These are phyloP conservation scores for Cercospora sesami DNA, from an alignment of 2,329 filamentous ascomycete genomes.

Conservation along the genomic window DNA sequence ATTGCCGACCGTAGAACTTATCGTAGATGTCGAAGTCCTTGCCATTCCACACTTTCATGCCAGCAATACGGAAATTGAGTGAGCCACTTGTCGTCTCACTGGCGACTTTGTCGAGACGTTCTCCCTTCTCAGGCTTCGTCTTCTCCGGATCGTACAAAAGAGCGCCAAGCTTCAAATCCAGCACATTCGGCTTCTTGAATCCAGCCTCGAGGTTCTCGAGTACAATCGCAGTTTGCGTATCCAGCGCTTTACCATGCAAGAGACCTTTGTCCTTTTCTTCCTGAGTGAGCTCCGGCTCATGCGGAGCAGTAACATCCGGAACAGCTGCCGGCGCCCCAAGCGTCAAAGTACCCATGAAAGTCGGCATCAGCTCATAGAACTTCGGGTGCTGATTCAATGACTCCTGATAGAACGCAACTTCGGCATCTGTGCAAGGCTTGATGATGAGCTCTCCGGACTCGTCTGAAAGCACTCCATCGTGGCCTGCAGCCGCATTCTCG, in stretches of 20 bases:
- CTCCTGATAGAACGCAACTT: slow-evolving; percentile 87
- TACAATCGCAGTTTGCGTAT: slow-evolving; percentile 77
- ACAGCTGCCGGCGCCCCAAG: slow-evolving; percentile 56
- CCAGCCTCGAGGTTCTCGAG: slow-evolving; percentile 80
- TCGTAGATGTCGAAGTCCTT: slow-evolving; percentile 60
- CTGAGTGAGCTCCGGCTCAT: slow-evolving; percentile 27
- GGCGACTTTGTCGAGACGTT: slow-evolving; percentile 60
- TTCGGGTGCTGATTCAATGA: slow-evolving; percentile 65
- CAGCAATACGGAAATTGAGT: slow-evolving; percentile 64
- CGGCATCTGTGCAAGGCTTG: slow-evolving; percentile 84
- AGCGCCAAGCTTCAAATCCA: slow-evolving; percentile 88
- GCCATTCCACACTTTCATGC: slow-evolving; percentile 61
- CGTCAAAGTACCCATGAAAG: slow-evolving; percentile 75
- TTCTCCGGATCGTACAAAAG: slow-evolving; percentile 76
- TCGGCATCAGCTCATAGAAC: slow-evolving; percentile 78
- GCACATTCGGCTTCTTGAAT: slow-evolving; percentile 80
- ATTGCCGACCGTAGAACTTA: slow-evolving; percentile 65
- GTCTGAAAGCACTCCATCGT: slow-evolving; percentile 88
- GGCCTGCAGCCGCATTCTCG: slow-evolving; percentile 76
- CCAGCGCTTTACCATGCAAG: slow-evolving; percentile 64
- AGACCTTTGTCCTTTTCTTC: slow-evolving; percentile 40
- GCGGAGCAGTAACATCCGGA: slow-evolving; percentile 23
- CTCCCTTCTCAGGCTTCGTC: slow-evolving; percentile 59
- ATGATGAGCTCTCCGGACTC: slow-evolving; percentile 81
- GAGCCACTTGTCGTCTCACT: slow-evolving; percentile 59